Conservation (phyloP, 192 early-diverging fungal genomes). For the Linnemannia schmuckeri region DNA sequence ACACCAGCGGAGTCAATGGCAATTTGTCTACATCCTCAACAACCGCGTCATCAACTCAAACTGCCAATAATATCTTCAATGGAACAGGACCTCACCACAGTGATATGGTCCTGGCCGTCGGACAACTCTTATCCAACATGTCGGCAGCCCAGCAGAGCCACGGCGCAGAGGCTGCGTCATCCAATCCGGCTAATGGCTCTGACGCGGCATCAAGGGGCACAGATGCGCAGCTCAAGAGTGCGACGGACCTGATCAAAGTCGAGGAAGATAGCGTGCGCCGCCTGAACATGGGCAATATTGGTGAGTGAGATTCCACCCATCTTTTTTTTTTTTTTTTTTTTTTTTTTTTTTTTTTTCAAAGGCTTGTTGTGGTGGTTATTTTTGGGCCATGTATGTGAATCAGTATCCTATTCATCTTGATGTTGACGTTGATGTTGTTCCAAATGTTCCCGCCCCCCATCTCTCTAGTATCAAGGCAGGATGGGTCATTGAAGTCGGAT, state of each 20-base stretch:
- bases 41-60: neutral
- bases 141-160: conserved; percentile 26
- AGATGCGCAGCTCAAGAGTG: conserved; percentile 42
- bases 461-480: conserved; percentile 44
- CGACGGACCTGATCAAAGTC: conserved; percentile 39
- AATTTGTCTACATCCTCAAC: neutral
- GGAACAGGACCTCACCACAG: neutral
- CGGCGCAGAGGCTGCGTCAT: conserved; percentile 3
- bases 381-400: neutral
- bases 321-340: neutral
- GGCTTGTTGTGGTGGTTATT: neutral
- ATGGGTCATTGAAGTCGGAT: conserved; percentile 41
- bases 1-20: conserved; percentile 11
- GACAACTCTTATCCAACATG: conserved; percentile 32
- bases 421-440: neutral
- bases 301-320: conserved; percentile 17
- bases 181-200: neutral
- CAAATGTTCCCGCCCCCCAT: neutral
- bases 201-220: conserved; percentile 12
- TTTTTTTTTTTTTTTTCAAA: neutral
- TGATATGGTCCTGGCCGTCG: conserved; percentile 35
- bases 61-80: neutral
- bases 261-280: conserved; percentile 49
- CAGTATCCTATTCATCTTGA: neutral
- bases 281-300: conserved; percentile 51